These are phyloP conservation scores for Priceomyces carsonii DNA, from an alignment of 805 yeast species.

Conservation along the genomic window DNA sequence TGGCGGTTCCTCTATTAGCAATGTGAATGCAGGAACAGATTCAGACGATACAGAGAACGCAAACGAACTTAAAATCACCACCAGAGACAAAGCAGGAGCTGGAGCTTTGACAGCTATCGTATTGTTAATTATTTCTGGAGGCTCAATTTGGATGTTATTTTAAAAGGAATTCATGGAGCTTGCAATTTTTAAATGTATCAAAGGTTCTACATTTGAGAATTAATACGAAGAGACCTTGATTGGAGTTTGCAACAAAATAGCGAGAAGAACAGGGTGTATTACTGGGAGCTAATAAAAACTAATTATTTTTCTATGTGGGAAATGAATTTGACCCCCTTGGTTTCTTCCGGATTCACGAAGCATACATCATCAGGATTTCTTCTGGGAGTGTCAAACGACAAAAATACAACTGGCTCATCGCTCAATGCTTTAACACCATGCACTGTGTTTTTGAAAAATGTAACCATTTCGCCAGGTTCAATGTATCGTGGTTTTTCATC, in stretches of 20 bases:
- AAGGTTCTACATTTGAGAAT: too few relatives aligned
- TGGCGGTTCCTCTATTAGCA: conserved; percentile 38
- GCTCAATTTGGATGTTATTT: conserved; percentile 78
- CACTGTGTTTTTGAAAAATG: conserved; percentile 4
- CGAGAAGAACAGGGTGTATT: too few relatives aligned
- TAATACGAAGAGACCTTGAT: too few relatives aligned
- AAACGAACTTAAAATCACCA: conserved; percentile 49
- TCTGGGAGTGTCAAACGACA: conserved; percentile 7
- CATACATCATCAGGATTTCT: conserved; percentile 5
- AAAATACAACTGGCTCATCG: conserved; percentile 4
- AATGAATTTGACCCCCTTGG: conserved; percentile 4
- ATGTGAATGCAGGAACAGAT: conserved; percentile 37
- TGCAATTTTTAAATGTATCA: too few relatives aligned
- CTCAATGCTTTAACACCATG: conserved; percentile 4
- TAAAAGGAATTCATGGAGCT: too few relatives aligned
- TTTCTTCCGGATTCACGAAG: conserved; percentile 1
- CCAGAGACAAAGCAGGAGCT: conserved; percentile 84
- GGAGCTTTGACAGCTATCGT: conserved; percentile 82
- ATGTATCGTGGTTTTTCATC: not conserved
- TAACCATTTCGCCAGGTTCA: conserved; percentile 5
- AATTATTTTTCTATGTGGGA: conserved; percentile 6
- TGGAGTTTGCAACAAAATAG: too few relatives aligned
- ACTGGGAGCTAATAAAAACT: too few relatives aligned
- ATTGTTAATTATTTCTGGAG: conserved; percentile 53
- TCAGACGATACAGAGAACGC: conserved; percentile 37